phyloP scores from a whole-genome alignment of 768 basidiomycete genomes.

The Amanita molliuscula region DNA sequence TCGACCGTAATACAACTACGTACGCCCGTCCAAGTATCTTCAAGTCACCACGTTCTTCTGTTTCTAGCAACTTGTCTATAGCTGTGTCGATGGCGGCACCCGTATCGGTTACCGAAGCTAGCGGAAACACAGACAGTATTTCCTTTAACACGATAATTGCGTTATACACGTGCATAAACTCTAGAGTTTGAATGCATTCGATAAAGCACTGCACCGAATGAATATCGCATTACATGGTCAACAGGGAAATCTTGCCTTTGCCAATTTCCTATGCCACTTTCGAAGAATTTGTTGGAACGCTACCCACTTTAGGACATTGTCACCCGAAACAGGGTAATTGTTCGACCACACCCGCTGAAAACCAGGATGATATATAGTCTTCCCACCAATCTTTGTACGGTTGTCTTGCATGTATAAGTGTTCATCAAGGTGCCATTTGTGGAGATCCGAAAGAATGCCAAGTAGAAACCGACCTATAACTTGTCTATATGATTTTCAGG shows the following conservation, averaged over 20 bases:
- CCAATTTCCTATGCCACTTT: conserved; percentile 80
- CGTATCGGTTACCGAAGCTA: conserved; percentile 44
- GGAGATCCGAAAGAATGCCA: conserved; percentile 68
- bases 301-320: conserved; percentile 58
- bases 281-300: conserved; percentile 59
- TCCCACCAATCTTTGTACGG: conserved; percentile 53
- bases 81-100: conserved; percentile 47
- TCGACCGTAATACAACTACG: conserved; percentile 16
- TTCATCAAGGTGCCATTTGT: conserved; percentile 75
- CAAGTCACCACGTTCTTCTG: conserved; percentile 75
- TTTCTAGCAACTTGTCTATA: conserved; percentile 58
- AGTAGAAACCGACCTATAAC: conserved; percentile 73
- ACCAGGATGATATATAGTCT: conserved; percentile 54
- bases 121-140: conserved; percentile 81
- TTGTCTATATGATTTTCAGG: conserved; percentile 3
- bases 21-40: conserved; percentile 75
- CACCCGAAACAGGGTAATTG: conserved; percentile 29
- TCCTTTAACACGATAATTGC: conserved; percentile 91
- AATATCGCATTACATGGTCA: background rate
- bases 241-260: conserved; percentile 34
- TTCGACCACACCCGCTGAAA: conserved; percentile 44
- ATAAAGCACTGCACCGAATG: conserved; percentile 48
- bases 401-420: conserved; percentile 63
- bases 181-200: conserved; percentile 75
- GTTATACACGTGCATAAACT: conserved; percentile 98